Percentiles rank a stretch among this genome's conserved stretches.
These are phyloP conservation scores for Kwoniella shivajii DNA, from an alignment of 1,284 basidiomycete genomes.

Conservation along the genomic window DNA sequence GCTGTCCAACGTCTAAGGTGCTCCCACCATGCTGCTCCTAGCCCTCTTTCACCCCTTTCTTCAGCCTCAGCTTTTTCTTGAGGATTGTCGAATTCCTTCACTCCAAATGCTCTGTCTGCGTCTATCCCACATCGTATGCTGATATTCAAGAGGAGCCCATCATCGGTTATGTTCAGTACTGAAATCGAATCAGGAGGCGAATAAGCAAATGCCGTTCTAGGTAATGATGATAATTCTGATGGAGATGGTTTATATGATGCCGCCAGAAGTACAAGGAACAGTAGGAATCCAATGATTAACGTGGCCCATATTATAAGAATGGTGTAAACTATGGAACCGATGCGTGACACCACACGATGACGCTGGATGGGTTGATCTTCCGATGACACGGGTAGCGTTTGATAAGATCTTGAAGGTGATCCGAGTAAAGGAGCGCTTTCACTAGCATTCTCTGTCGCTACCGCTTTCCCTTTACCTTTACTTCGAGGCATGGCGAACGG, in stretches of 20 bases:
- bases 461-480: slow-evolving; percentile 13
- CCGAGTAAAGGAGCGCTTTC: slow-evolving; percentile 18
- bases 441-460: neutral
- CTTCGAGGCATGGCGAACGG: slow-evolving; percentile 2
- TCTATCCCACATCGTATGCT: slow-evolving; percentile 46
- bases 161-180: slow-evolving; percentile 46
- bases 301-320: slow-evolving; percentile 27
- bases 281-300: slow-evolving; percentile 25
- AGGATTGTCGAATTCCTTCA: slow-evolving; percentile 20
- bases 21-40: slow-evolving; percentile 50
- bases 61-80: slow-evolving; percentile 18
- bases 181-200: slow-evolving; percentile 33
- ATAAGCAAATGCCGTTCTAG: slow-evolving; percentile 36
- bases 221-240: slow-evolving; percentile 27
- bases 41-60: slow-evolving; percentile 24
- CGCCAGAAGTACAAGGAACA: slow-evolving; percentile 39
- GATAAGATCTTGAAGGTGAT: slow-evolving; percentile 10
- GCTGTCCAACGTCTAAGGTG: slow-evolving; percentile 32
- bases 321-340: slow-evolving; percentile 24
- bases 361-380: neutral
- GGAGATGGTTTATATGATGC: slow-evolving; percentile 41
- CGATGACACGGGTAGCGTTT: neutral
- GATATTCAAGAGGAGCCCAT: slow-evolving; percentile 46
- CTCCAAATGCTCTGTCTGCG: slow-evolving; percentile 38
- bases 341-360: neutral